Percentiles rank a stretch among this genome's conserved stretches.
These are phyloP conservation scores for Ceratocystis eucalypticola DNA, from an alignment of 2,329 filamentous ascomycete genomes.

Conservation along the genomic window DNA sequence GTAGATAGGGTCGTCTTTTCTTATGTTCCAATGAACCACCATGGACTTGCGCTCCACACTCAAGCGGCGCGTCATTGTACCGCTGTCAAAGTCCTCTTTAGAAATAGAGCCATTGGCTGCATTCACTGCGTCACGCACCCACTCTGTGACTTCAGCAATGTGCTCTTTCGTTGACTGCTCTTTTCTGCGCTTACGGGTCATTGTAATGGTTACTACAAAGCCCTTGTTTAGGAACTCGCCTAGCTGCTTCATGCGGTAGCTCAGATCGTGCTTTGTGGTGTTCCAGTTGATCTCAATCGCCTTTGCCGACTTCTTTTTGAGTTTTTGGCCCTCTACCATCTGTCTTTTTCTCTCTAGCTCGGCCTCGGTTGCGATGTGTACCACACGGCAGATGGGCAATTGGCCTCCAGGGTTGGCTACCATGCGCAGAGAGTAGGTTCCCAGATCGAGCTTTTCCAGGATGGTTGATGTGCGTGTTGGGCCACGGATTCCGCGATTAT, in stretches of 20 bases:
- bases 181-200: constrained; percentile 47
- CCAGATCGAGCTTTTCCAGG: constrained; percentile 29
- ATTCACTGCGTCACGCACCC: constrained; percentile 16
- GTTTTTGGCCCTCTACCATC: constrained; percentile 33
- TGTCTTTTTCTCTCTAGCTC: constrained; percentile 32
- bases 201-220: constrained; percentile 56
- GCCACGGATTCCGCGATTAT: constrained; percentile 28
- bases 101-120: constrained; percentile 31
- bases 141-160: constrained; percentile 41
- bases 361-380: constrained; percentile 42
- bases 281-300: constrained; percentile 85
- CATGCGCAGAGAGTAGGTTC: constrained; percentile 31
- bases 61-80: constrained; percentile 29
- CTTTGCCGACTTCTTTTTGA: constrained; percentile 42
- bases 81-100: constrained; percentile 33
- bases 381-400: constrained; percentile 50
- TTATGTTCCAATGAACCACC: not conserved
- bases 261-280: constrained; percentile 61
- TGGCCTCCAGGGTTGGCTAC: constrained; percentile 29
- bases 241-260: constrained; percentile 55
- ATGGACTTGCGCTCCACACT: constrained; percentile 27
- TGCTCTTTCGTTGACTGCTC: constrained; percentile 47
- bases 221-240: constrained; percentile 59
- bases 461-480: constrained; percentile 30
- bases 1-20: not conserved